Percentiles rank a stretch among this genome's conserved stretches.
Evolutionary conservation across 306 rosid species (phyloP).

Genomic region (Fragaria vesca): DNA sequence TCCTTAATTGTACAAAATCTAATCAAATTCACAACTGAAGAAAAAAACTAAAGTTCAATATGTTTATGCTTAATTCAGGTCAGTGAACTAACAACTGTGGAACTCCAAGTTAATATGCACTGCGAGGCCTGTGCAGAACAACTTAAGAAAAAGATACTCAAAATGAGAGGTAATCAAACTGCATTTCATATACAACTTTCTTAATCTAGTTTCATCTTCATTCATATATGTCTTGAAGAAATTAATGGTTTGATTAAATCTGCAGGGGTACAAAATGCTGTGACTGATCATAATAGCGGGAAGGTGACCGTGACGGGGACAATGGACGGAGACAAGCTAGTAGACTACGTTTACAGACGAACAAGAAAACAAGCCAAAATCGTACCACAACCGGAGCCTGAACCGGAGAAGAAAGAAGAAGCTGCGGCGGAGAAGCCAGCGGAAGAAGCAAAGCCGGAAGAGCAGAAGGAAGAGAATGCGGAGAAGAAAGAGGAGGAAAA

Average conservation of each 20-base stretch:
- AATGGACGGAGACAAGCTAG: slow-evolving; percentile 82
- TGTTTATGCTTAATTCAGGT: slow-evolving; percentile 45
- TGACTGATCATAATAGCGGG: slow-evolving; percentile 64
- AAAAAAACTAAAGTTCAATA: neutral
- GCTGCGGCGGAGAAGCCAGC: slow-evolving; percentile 34
- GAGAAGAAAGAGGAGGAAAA: slow-evolving; percentile 39
- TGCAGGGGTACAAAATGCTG: slow-evolving; percentile 80
- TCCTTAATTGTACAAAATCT: neutral
- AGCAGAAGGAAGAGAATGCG: slow-evolving; percentile 17
- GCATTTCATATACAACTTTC: neutral
- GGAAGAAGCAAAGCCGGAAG: slow-evolving; percentile 37
- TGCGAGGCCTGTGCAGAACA: slow-evolving; percentile 95
- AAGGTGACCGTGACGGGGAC: slow-evolving; percentile 79
- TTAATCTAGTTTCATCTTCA: neutral
- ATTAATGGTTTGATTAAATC: neutral
- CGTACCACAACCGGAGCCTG: slow-evolving; percentile 63
- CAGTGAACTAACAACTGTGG: slow-evolving; percentile 65
- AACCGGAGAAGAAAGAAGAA: slow-evolving; percentile 46
- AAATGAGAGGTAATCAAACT: slow-evolving; percentile 76
- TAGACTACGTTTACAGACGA: slow-evolving; percentile 77
- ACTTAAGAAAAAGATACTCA: slow-evolving; percentile 80
- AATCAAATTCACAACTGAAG: neutral
- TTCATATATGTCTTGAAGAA: neutral
- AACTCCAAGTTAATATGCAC: slow-evolving; percentile 89
- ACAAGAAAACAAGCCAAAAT: slow-evolving; percentile 86